Conservation (phyloP, 73 alveolate species). For the Symbiodinium natans region DNA sequence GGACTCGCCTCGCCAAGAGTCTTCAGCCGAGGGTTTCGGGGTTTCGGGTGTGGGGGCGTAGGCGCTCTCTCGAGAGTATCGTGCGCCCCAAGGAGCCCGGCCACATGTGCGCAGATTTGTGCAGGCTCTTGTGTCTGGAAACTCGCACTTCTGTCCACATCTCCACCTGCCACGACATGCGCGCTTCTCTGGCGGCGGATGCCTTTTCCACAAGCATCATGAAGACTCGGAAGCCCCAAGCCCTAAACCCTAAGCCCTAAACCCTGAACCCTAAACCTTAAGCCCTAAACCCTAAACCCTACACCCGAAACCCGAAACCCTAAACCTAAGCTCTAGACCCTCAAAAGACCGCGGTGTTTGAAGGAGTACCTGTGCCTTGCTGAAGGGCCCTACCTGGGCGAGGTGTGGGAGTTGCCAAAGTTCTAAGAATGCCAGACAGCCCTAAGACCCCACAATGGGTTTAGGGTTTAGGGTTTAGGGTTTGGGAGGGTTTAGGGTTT, state of each 20-base stretch:
- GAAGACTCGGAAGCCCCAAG: no score
- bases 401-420: neutral
- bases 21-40: neutral
- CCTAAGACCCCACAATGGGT: no score
- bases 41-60: neutral
- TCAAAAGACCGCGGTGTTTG: neutral
- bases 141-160: no score
- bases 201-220: no score
- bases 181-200: neutral
- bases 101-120: no score
- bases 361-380: constrained; percentile 78
- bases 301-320: neutral
- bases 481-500: neutral
- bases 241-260: no score
- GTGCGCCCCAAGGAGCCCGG: no score
- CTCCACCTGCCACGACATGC: no score
- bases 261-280: neutral
- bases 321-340: neutral
- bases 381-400: constrained; percentile 44
- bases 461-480: neutral
- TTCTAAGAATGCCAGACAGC: no score
- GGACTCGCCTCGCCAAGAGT: constrained; percentile 16
- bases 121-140: no score
- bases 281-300: neutral
- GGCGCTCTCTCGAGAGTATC: no score